A percentile compares a stretch with the other conserved stretches of the same genome.
Evolutionary conservation across 2,329 filamentous ascomycete genomes (phyloP).

Genomic region (Cyphellophora europaea): DNA sequence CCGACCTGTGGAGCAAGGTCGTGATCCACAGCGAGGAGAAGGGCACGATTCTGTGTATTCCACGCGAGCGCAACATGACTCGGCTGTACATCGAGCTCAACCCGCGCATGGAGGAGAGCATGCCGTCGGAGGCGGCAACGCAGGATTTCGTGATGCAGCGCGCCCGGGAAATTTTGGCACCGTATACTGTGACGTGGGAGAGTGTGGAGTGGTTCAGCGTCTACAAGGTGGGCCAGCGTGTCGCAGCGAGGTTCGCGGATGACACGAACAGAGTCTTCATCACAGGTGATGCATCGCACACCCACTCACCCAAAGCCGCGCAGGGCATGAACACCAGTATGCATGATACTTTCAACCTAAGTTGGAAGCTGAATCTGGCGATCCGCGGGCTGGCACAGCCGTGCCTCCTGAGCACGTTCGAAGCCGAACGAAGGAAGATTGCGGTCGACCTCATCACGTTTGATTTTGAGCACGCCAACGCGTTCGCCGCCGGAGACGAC

Average conservation of each 20-base stretch:
- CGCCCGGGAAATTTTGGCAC: slow-evolving; percentile 33
- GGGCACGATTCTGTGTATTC: slow-evolving; percentile 65
- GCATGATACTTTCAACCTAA: slow-evolving; percentile 54
- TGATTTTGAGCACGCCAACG: slow-evolving; percentile 35
- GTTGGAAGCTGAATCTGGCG: slow-evolving; percentile 46
- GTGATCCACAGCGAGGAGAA: slow-evolving; percentile 57
- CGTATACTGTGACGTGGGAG: slow-evolving; percentile 36
- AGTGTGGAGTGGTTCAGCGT: slow-evolving; percentile 42
- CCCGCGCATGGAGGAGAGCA: slow-evolving; percentile 18
- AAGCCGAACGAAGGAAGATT: slow-evolving; percentile 46
- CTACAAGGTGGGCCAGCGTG: slow-evolving; percentile 41
- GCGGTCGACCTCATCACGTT: slow-evolving; percentile 58
- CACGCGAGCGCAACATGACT: slow-evolving; percentile 63
- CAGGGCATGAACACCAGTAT: slow-evolving; percentile 66
- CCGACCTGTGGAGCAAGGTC: slow-evolving; percentile 67
- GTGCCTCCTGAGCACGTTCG: slow-evolving; percentile 40
- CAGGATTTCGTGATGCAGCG: slow-evolving; percentile 61
- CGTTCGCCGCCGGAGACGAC: slow-evolving; percentile 51
- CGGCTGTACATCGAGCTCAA: slow-evolving; percentile 44
- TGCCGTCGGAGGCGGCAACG: slow-evolving; percentile 25
- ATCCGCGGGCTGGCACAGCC: slow-evolving; percentile 31
- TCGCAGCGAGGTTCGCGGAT: slow-evolving; percentile 37
- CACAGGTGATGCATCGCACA: slow-evolving; percentile 33
- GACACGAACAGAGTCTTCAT: slow-evolving; percentile 35
- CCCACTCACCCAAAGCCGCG: slow-evolving; percentile 50